Conservation (phyloP, 2,329 filamentous ascomycete genomes). For the Xylaria sp. region DNA sequence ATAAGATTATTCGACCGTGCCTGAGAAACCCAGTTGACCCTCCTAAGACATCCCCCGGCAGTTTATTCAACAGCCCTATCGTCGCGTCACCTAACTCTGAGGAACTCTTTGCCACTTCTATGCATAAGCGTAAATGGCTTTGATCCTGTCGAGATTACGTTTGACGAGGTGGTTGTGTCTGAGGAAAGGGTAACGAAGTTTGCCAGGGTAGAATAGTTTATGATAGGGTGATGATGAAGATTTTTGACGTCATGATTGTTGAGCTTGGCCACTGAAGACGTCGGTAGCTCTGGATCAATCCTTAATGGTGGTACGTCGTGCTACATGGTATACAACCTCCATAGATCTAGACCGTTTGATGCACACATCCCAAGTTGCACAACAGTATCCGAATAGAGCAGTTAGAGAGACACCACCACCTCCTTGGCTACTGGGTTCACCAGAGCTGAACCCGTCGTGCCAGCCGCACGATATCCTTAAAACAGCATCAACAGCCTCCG, state of each 20-base stretch:
- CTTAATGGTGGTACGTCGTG: not conserved
- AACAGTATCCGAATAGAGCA: not conserved
- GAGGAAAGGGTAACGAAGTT: not conserved
- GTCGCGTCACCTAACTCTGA: not conserved
- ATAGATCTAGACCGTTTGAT: slow-evolving; percentile 2
- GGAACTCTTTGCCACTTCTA: not conserved
- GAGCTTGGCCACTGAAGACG: not conserved
- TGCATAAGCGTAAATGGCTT: not conserved
- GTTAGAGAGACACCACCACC: not conserved
- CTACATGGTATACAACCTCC: not conserved
- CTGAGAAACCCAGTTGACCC: too few relatives aligned
- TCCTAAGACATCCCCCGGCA: not conserved
- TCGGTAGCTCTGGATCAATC: not conserved
- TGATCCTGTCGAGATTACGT: not conserved
- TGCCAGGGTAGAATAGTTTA: not conserved
- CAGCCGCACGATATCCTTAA: slow-evolving; percentile 7
- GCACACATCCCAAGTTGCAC: not conserved
- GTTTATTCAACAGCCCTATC: not conserved
- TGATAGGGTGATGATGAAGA: not conserved
- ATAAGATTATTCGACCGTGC: too few relatives aligned
- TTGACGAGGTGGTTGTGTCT: not conserved
- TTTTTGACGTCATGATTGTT: slow-evolving; percentile 3
- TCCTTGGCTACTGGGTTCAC: not conserved
- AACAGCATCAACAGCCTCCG: not conserved
- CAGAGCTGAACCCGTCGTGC: not conserved